Evolutionary conservation across 257 asterid species (phyloP).

Genomic region (Striga asiatica): DNA sequence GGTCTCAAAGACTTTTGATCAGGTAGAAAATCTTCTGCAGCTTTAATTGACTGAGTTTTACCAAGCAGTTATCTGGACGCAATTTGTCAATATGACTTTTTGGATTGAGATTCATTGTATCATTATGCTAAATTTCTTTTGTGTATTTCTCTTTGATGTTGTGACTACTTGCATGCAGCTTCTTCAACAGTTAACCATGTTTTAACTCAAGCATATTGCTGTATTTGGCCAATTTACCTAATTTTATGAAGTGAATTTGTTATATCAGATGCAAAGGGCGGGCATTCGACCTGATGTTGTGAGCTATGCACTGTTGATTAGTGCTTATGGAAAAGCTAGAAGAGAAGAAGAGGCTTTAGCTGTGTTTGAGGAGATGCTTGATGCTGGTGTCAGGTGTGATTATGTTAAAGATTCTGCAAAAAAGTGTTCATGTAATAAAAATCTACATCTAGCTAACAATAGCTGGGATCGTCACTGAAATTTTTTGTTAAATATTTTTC

Average conservation of each 20-base stretch:
- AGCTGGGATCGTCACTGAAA: no score
- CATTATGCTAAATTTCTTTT: background rate
- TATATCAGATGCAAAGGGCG: slow-evolving; percentile 75
- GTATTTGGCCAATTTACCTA: slow-evolving; percentile 13
- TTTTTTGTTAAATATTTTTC: no score
- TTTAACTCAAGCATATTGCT: slow-evolving; percentile 4
- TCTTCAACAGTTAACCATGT: background rate
- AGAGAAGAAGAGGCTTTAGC: slow-evolving; percentile 98
- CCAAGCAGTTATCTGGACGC: background rate
- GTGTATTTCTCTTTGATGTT: background rate
- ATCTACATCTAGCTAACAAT: no score
- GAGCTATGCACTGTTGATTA: slow-evolving; percentile 75
- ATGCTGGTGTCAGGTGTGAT: slow-evolving; percentile 84
- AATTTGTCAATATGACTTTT: no score
- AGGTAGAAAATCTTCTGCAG: slow-evolving; percentile 34
- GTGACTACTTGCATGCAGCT: background rate
- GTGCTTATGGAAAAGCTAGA: slow-evolving; percentile 94
- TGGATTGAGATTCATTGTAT: no score
- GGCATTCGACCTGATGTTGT: slow-evolving; percentile 81
- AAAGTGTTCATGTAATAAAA: no score
- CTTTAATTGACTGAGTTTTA: background rate
- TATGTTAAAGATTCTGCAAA: background rate
- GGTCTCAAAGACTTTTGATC: slow-evolving; percentile 82
- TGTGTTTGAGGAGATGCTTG: slow-evolving; percentile 98
- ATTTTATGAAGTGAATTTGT: slow-evolving; percentile 14